Conservation (phyloP, 2,329 filamentous ascomycete genomes). For the Scytalidium lignicola region DNA sequence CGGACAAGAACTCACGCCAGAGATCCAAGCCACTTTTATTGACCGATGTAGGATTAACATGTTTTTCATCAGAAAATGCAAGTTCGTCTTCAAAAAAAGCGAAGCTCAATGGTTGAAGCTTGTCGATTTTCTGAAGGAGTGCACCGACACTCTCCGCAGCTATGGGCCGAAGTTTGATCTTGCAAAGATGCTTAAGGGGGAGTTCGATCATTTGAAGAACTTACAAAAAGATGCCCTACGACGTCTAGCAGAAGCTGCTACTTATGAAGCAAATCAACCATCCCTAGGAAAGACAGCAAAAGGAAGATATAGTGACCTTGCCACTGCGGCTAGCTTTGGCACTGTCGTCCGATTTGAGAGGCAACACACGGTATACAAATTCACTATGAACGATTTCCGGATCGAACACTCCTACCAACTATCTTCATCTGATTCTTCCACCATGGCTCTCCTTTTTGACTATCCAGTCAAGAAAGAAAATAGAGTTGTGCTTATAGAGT, state of each 20-base stretch:
- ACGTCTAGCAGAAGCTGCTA: constrained; percentile 14
- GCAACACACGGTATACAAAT: constrained; percentile 18
- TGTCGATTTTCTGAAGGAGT: constrained; percentile 17
- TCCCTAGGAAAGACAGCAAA: constrained; percentile 5
- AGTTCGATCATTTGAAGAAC: constrained; percentile 17
- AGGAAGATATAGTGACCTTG: constrained; percentile 13
- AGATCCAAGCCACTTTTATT: constrained; percentile 17
- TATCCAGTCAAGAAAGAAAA: constrained; percentile 22
- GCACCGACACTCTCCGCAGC: constrained; percentile 15
- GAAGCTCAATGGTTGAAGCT: constrained; percentile 14
- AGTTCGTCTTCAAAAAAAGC: constrained; percentile 19
- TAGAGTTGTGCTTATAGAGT: constrained; percentile 23
- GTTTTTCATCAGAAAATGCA: constrained; percentile 19
- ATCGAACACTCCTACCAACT: constrained; percentile 18
- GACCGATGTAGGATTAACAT: constrained; percentile 19
- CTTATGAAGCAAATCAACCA: constrained; percentile 16
- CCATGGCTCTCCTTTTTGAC: constrained; percentile 23
- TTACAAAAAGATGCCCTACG: constrained; percentile 14
- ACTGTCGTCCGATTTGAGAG: constrained; percentile 18
- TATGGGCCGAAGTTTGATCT: constrained; percentile 17
- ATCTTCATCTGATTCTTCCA: constrained; percentile 14
- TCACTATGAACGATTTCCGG: constrained; percentile 21
- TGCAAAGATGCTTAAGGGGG: constrained; percentile 15
- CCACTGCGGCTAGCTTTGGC: constrained; percentile 20
- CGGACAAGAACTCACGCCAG: constrained; percentile 17